Percentiles rank a stretch among this genome's conserved stretches.
Evolutionary conservation across 2,329 filamentous ascomycete species (phyloP).

Genomic region (Epichloe uncinata): DNA sequence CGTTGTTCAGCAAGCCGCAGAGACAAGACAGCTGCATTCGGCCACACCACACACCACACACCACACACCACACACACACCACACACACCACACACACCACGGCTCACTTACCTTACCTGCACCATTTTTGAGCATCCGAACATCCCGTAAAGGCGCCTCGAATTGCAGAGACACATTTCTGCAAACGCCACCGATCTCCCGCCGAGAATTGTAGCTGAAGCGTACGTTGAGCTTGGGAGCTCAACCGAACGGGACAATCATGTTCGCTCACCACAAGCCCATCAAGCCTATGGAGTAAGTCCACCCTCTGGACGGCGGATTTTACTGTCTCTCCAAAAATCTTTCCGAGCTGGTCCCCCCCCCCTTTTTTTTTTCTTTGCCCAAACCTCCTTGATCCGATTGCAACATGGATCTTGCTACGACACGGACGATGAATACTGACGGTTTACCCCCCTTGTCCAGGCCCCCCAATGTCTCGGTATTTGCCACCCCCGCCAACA

Average conservation of each 20-base stretch:
- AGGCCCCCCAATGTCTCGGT: constrained; percentile 24
- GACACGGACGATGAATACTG: constrained; percentile 10
- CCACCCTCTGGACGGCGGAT: not conserved
- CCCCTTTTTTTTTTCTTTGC: not conserved
- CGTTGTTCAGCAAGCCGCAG: not conserved
- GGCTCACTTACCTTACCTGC: too few species aligned
- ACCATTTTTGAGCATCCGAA: not conserved
- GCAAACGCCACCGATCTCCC: constrained; percentile 1
- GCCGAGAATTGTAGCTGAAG: not conserved
- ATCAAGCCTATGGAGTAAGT: constrained; percentile 27
- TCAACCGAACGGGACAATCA: constrained; percentile 9
- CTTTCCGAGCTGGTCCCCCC: too few species aligned
- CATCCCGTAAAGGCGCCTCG: not conserved
- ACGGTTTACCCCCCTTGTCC: constrained; percentile 13
- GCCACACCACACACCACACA: not conserved
- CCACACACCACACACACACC: not conserved
- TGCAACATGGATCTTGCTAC: constrained; percentile 4
- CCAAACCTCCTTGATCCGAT: not conserved
- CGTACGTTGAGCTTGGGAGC: constrained; percentile 2
- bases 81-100: too few species aligned
- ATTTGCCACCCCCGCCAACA: constrained; percentile 4
- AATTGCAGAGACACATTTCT: not conserved
- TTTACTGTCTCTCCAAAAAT: not conserved
- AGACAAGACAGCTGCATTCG: not conserved
- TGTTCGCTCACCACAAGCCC: constrained; percentile 25